These are phyloP conservation scores for Clavispora santaluciae DNA, from an alignment of 805 yeast genomes.

Conservation along the genomic window DNA sequence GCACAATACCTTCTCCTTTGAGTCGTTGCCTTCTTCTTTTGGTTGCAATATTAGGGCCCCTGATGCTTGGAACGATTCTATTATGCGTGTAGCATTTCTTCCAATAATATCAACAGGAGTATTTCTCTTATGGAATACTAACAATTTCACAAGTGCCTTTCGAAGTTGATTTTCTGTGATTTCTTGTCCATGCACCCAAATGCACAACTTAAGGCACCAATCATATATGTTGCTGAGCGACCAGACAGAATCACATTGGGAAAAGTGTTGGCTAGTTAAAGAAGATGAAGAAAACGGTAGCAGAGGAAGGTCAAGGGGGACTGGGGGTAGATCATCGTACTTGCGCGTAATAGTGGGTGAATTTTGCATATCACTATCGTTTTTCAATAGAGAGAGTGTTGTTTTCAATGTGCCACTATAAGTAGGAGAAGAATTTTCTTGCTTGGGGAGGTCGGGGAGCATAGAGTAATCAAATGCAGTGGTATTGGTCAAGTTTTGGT, in stretches of 20 bases:
- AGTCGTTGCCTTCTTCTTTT: not conserved
- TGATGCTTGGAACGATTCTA: constrained; percentile 36
- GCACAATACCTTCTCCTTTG: not conserved
- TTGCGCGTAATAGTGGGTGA: constrained; percentile 9
- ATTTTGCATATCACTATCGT: not conserved
- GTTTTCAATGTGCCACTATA: constrained; percentile 15
- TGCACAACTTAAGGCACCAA: constrained; percentile 50
- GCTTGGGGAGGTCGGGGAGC: constrained; percentile 30
- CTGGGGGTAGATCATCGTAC: constrained; percentile 33
- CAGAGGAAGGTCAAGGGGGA: constrained; percentile 47
- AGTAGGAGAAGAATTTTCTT: constrained; percentile 7
- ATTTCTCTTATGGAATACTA: constrained; percentile 48
- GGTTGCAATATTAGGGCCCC: constrained; percentile 25
- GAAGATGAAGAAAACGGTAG: constrained; percentile 53
- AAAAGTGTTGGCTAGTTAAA: constrained; percentile 44
- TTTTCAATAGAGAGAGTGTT: constrained; percentile 35
- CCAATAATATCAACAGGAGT: constrained; percentile 48
- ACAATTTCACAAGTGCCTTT: constrained; percentile 46
- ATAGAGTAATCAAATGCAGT: constrained; percentile 30
- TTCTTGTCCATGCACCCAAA: constrained; percentile 49
- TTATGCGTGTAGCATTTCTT: constrained; percentile 45
- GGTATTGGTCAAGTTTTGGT: constrained; percentile 18
- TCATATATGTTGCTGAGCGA: constrained; percentile 44
- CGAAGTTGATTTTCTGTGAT: constrained; percentile 50
- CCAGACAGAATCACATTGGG: constrained; percentile 43